phyloP scores from a whole-genome alignment of 106 monocot genomes.

The Gastrodia elata region DNA sequence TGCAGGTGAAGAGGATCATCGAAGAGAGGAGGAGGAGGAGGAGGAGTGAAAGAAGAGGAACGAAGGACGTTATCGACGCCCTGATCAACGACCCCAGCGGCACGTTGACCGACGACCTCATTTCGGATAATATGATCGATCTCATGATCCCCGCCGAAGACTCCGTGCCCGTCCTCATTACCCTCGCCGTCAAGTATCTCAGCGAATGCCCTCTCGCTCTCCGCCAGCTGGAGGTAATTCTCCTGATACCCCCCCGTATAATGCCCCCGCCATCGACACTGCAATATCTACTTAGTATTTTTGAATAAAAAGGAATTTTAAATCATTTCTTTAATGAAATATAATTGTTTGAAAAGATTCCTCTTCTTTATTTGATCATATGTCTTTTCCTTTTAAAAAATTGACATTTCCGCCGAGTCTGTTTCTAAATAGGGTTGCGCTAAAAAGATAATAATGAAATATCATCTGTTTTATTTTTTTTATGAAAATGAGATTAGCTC shows the following conservation, averaged over 20 bases:
- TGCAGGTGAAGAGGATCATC: slow-evolving; percentile 45
- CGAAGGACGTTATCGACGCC: slow-evolving; percentile 55
- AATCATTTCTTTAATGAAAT: no score
- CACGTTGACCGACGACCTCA: slow-evolving; percentile 66
- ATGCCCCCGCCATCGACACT: no score
- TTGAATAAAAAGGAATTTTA: no score
- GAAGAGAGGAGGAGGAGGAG: slow-evolving; percentile 35
- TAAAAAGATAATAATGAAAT: no score
- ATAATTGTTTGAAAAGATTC: not conserved
- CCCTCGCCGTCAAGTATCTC: slow-evolving; percentile 73
- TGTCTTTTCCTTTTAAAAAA: not conserved
- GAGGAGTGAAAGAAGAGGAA: not conserved
- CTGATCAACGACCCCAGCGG: slow-evolving; percentile 42
- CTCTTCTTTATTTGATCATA: not conserved
- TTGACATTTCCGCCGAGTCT: not conserved
- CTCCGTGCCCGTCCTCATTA: slow-evolving; percentile 77
- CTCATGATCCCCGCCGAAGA: slow-evolving; percentile 95
- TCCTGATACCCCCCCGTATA: no score
- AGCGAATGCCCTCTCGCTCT: slow-evolving; percentile 73
- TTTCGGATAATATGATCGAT: slow-evolving; percentile 87
- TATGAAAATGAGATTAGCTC: no score
- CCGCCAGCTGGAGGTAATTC: slow-evolving; percentile 47
- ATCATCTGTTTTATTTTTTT: no score
- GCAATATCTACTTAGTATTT: no score
- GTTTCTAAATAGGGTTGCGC: no score